These are phyloP conservation scores for Penicillium hesseltinei DNA, from an alignment of 2,329 filamentous ascomycete genomes.

Conservation along the genomic window DNA sequence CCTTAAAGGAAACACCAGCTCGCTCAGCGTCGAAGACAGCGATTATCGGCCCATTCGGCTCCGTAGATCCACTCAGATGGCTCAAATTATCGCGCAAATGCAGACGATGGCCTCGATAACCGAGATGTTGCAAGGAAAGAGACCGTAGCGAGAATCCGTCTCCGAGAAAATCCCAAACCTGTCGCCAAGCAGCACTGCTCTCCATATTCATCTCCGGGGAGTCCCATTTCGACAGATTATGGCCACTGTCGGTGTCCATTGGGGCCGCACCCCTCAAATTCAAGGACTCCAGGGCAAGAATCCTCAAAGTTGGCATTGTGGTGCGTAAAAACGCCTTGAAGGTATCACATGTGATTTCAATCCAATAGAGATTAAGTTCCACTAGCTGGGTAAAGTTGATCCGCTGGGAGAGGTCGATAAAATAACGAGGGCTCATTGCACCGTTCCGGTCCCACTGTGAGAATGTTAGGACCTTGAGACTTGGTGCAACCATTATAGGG, in stretches of 20 bases:
- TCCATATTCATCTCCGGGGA: background rate
- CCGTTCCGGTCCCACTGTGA: background rate
- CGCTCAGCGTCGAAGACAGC: background rate
- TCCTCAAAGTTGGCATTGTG: background rate
- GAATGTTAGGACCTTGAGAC: background rate
- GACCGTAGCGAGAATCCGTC: background rate
- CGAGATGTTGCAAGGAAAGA: background rate
- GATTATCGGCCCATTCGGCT: background rate
- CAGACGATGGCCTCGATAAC: background rate
- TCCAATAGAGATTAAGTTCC: constrained; percentile 1
- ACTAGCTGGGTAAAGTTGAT: constrained; percentile 1
- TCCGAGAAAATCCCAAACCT: background rate
- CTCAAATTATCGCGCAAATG: background rate
- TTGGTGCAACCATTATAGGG: background rate
- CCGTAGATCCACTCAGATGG: background rate
- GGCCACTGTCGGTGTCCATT: background rate
- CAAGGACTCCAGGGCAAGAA: background rate
- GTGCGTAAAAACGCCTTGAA: constrained; percentile 1
- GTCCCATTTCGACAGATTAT: background rate
- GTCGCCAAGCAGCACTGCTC: background rate
- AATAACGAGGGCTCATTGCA: background rate
- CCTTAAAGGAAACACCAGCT: background rate
- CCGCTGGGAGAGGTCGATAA: background rate
- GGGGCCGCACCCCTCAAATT: background rate
- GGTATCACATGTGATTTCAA: background rate